A percentile compares a stretch with the other conserved stretches of the same genome.
phyloP scores from a whole-genome alignment of 2,329 filamentous ascomycete genomes.

The Chlorencoelia australis region DNA sequence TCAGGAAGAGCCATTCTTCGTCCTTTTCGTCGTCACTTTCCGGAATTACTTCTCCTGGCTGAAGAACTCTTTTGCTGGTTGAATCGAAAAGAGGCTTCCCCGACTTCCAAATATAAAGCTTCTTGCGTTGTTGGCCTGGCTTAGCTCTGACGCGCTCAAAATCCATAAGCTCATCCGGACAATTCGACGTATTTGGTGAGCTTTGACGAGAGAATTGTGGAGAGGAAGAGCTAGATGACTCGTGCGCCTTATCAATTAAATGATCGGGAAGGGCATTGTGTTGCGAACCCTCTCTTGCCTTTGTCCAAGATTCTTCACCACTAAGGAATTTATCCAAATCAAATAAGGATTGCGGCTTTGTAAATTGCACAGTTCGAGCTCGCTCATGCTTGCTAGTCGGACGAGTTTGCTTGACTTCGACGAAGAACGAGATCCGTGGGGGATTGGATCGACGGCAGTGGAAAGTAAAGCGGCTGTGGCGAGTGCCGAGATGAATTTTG shows the following conservation, averaged over 20 bases:
- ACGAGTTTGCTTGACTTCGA: slow-evolving; percentile 18
- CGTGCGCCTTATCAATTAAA: slow-evolving; percentile 8
- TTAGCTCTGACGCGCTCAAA: slow-evolving; percentile 2
- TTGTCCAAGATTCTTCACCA: slow-evolving; percentile 38
- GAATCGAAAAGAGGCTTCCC: slow-evolving; percentile 17
- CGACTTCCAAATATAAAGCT: slow-evolving; percentile 1
- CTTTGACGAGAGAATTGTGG: slow-evolving; percentile 17
- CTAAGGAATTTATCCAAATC: slow-evolving; percentile 35
- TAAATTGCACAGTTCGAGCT: slow-evolving; percentile 34
- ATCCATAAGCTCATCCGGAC: slow-evolving; percentile 11
- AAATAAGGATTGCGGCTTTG: slow-evolving; percentile 34
- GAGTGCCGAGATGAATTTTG: slow-evolving; percentile 18
- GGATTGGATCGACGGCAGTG: slow-evolving; percentile 11
- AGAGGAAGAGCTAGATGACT: slow-evolving; percentile 20
- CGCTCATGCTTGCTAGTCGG: slow-evolving; percentile 23
- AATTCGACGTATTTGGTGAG: slow-evolving; percentile 20
- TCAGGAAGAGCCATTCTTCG: slow-evolving; percentile 23
- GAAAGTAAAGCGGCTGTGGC: slow-evolving; percentile 21
- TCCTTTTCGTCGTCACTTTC: slow-evolving; percentile 25
- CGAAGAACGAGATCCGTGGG: slow-evolving; percentile 34
- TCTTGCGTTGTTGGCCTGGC: neutral
- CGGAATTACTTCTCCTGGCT: slow-evolving; percentile 20
- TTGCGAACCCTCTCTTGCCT: slow-evolving; percentile 32
- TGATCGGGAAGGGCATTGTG: slow-evolving; percentile 23
- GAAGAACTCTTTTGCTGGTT: slow-evolving; percentile 18